Evolutionary conservation across 352 stramenopile genomes (phyloP).

Genomic region (Pythium brassicae): DNA sequence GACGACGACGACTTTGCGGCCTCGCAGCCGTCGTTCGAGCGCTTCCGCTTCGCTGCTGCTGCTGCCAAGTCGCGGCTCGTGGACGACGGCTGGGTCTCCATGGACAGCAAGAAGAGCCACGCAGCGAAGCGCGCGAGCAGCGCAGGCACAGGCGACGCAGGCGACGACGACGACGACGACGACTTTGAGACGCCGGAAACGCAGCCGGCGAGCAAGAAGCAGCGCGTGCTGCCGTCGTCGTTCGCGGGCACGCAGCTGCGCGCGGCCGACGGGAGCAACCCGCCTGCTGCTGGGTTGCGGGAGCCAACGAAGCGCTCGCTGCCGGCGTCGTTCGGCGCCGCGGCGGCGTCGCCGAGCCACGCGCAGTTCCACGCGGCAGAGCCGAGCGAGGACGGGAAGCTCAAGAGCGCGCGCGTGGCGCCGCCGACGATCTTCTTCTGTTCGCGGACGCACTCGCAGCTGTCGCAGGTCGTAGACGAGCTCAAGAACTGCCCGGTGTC

Average conservation of each 20-base stretch:
- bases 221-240: constrained; percentile 4
- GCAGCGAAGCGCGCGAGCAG: background rate
- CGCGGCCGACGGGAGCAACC: background rate
- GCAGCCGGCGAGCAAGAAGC: background rate
- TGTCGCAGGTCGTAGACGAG: constrained; percentile 78
- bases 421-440: constrained; percentile 82
- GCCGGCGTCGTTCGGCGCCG: constrained; percentile 21
- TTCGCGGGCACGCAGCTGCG: background rate
- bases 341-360: background rate
- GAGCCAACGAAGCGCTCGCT: constrained; percentile 14
- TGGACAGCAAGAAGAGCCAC: constrained; percentile 33
- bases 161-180: background rate
- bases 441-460: constrained; percentile 85
- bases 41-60: constrained; percentile 20
- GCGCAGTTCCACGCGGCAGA: constrained; percentile 24
- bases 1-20: constrained; percentile 41
- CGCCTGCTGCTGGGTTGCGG: no score
- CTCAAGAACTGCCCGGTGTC: constrained; percentile 70
- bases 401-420: constrained; percentile 17
- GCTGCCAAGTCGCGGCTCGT: background rate
- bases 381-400: background rate
- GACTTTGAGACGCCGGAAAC: constrained; percentile 9
- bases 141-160: background rate
- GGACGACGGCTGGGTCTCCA: constrained; percentile 36
- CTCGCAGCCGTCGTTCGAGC: constrained; percentile 37